These are phyloP conservation scores for Coemansia aciculifera DNA, from an alignment of 192 early-diverging fungal genomes.

Conservation along the genomic window DNA sequence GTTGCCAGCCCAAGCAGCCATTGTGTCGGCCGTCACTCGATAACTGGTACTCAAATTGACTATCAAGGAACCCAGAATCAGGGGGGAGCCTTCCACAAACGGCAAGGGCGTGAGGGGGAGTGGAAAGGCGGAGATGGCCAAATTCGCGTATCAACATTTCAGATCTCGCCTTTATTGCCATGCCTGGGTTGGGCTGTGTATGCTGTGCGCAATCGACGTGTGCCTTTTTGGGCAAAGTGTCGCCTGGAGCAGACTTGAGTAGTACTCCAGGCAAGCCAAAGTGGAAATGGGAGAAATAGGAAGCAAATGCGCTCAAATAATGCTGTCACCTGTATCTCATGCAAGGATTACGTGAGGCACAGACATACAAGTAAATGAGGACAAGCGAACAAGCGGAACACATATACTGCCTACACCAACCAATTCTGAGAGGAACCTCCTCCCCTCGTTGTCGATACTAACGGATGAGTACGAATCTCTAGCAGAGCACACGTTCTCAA, in stretches of 20 bases:
- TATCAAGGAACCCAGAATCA: neutral
- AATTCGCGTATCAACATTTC: neutral
- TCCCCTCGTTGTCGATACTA: neutral
- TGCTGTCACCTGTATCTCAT: conserved; percentile 10
- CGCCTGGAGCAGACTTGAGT: too few species aligned
- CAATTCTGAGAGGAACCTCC: neutral
- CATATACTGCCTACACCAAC: neutral
- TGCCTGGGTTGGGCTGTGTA: neutral
- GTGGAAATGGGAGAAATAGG: neutral
- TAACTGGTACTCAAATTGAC: conserved; percentile 11
- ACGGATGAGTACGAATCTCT: neutral
- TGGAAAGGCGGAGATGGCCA: neutral
- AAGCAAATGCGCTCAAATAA: neutral
- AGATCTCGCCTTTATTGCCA: neutral
- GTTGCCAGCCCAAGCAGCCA: neutral
- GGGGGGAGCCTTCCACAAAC: neutral
- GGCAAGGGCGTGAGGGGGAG: neutral
- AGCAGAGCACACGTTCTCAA: neutral
- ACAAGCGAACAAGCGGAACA: neutral
- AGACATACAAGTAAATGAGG: neutral
- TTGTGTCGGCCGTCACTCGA: conserved; percentile 6
- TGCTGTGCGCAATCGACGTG: neutral
- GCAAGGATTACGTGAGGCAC: conserved; percentile 9
- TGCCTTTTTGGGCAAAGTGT: neutral
- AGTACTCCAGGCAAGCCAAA: neutral